These are phyloP conservation scores for Tuber calosporum DNA, from an alignment of 495 filamentous ascomycete genomes.

Conservation along the genomic window DNA sequence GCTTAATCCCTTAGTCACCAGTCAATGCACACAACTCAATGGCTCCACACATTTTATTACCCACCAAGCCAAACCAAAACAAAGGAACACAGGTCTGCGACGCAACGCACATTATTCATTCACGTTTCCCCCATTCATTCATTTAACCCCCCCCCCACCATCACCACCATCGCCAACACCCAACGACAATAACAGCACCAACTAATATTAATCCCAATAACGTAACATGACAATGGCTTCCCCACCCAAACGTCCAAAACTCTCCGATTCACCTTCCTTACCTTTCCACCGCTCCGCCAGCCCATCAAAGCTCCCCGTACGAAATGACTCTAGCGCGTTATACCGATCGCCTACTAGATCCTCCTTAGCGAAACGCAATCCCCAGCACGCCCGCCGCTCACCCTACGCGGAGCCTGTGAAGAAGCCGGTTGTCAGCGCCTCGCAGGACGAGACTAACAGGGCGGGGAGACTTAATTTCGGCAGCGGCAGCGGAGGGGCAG, in stretches of 20 bases:
- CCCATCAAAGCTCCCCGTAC: slow-evolving; percentile 28
- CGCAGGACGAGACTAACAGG: slow-evolving; percentile 3
- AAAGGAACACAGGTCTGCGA: slow-evolving; percentile 18
- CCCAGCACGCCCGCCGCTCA: slow-evolving; percentile 3
- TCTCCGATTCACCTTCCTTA: slow-evolving; percentile 9
- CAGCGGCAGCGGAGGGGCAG: slow-evolving; percentile 1
- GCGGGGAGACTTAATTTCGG: not conserved
- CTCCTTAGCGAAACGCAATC: not conserved
- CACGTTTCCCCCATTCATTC: not conserved
- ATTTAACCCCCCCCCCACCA: not conserved
- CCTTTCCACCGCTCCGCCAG: slow-evolving; percentile 6
- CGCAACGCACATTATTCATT: not conserved
- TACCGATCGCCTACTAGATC: slow-evolving; percentile 9
- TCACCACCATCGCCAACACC: not conserved
- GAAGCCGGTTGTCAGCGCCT: not conserved
- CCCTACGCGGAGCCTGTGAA: slow-evolving; percentile 15
- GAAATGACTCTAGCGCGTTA: slow-evolving; percentile 14
- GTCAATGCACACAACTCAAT: not conserved
- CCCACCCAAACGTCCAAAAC: slow-evolving; percentile 27
- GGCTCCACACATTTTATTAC: not conserved
- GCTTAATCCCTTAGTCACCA: too few species aligned
- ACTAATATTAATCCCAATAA: not conserved
- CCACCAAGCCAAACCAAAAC: slow-evolving; percentile 29
- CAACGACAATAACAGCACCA: slow-evolving; percentile 14
- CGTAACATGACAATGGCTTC: slow-evolving; percentile 6